Conservation (phyloP, 2,329 filamentous ascomycete genomes). For the Alternaria rosae region DNA sequence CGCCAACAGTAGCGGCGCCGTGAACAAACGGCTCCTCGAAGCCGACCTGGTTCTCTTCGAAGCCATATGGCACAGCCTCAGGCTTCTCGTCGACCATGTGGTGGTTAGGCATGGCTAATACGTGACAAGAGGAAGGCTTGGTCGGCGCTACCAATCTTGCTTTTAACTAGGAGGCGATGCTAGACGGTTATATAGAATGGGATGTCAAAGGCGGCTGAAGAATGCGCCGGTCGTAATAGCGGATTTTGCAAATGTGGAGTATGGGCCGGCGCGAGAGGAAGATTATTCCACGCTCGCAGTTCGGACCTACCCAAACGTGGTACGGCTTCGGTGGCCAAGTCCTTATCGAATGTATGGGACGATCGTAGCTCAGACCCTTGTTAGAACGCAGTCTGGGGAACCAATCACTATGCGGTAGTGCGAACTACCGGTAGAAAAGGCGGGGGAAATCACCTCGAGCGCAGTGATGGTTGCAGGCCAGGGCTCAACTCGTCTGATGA, state of each 20-base stretch:
- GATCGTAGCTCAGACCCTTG: slow-evolving; percentile 9
- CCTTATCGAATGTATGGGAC: slow-evolving; percentile 8
- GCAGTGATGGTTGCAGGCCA: slow-evolving; percentile 8
- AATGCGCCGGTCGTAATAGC: slow-evolving; percentile 5
- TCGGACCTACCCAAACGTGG: slow-evolving; percentile 1
- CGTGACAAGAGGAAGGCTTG: background rate
- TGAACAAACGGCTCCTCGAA: slow-evolving; percentile 36
- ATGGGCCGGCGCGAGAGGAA: slow-evolving; percentile 2
- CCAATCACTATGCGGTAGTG: slow-evolving; percentile 35
- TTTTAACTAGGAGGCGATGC: background rate
- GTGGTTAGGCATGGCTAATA: slow-evolving; percentile 31
- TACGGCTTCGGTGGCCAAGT: slow-evolving; percentile 4
- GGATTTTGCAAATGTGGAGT: slow-evolving; percentile 20
- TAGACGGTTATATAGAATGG: slow-evolving; percentile 15
- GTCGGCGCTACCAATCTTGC: slow-evolving; percentile 10
- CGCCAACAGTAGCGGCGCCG: slow-evolving; percentile 38
- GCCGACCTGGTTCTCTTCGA: slow-evolving; percentile 21
- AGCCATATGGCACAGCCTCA: slow-evolving; percentile 21
- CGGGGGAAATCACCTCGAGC: slow-evolving; percentile 18
- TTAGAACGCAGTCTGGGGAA: slow-evolving; percentile 25
- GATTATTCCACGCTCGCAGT: background rate
- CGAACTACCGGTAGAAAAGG: slow-evolving; percentile 11
- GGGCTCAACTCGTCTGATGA: slow-evolving; percentile 1
- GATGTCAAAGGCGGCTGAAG: background rate
- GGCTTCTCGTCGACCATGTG: slow-evolving; percentile 37